Evolutionary conservation across 257 asterid species (phyloP), one percentile per base, ranked within the genome.

Genomic region (Ophiorrhiza pumila): DNA sequence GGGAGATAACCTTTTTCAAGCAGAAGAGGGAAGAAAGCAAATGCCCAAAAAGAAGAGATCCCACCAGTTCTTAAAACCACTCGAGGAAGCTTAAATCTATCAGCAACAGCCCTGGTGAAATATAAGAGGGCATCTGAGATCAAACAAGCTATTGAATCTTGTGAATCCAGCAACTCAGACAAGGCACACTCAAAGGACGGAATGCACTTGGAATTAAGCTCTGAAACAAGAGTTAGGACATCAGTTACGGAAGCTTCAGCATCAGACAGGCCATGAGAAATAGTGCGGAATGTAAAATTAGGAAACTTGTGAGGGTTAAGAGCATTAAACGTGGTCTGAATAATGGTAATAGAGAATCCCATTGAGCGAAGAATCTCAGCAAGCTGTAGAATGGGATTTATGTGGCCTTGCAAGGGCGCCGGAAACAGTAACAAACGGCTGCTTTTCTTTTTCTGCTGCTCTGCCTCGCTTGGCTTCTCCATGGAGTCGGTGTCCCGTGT

Each of bases 51-150:
- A 35, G 71, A 68, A 60, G 57, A 76, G 42, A 72, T 50, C 25
- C 84, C 74, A 0, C 75, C 75, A 0, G 81, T 72, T 71, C 84
- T 76, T 17, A 80, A 31, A 53, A 69, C 79, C 10, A 80, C 58
- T 10, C 73, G 72, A 11, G 47, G 78, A 2, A 76, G 58, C 22
- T 63, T 39, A 35, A 80, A 49, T 13, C 55, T 62, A 0, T 80
- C 67, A 8, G 71, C 74, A 61, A 80, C 63, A 2, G 32, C 61
- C 15, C 68, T 72, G 10, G 84, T 76, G 66, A 73, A 68, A 7
- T 68, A 52, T 47, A 72, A 72, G 42, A 72, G 35, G 18, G 74
- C 58, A 68, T 80, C 79, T 7, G 71, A 46, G 37, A 76, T 72
- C 61, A 80, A 37, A 66, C 81, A 80, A 52, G 72, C 45, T 43